A percentile compares a stretch with the other conserved stretches of the same genome.
Evolutionary conservation across 2,329 filamentous ascomycete genomes (phyloP).

Genomic region (Monosporascus sp.): DNA sequence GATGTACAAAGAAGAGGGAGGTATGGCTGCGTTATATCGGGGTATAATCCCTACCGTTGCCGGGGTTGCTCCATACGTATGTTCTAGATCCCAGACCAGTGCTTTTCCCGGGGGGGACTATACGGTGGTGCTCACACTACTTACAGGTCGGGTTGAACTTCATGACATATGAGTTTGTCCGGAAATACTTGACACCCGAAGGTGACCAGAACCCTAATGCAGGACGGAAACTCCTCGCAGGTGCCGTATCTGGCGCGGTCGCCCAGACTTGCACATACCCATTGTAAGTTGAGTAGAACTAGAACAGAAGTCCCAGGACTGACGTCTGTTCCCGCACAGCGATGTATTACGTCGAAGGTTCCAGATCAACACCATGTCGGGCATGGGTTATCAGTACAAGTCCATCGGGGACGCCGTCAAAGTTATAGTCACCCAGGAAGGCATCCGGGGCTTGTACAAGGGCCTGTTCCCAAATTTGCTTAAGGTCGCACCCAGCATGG

Average conservation of each 20-base stretch:
- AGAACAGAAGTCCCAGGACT: neutral
- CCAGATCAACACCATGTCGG: slow-evolving; percentile 98
- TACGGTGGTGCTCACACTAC: slow-evolving; percentile 12
- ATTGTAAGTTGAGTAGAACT: slow-evolving; percentile 59
- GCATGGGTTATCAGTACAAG: slow-evolving; percentile 95
- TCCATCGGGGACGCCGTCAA: slow-evolving; percentile 76
- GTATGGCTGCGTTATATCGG: slow-evolving; percentile 78
- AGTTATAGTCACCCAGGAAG: slow-evolving; percentile 79
- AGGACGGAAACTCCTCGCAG: slow-evolving; percentile 76
- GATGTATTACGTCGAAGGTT: slow-evolving; percentile 91
- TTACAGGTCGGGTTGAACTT: slow-evolving; percentile 86
- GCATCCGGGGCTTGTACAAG: slow-evolving; percentile 83
- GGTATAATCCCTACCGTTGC: slow-evolving; percentile 92
- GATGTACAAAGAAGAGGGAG: slow-evolving; percentile 93
- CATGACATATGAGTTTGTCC: slow-evolving; percentile 92
- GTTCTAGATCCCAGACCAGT: slow-evolving; percentile 11
- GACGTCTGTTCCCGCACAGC: slow-evolving; percentile 37
- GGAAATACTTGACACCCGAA: slow-evolving; percentile 77
- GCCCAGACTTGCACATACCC: slow-evolving; percentile 98
- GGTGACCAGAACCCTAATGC: slow-evolving; percentile 79
- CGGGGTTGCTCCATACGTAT: slow-evolving; percentile 88
- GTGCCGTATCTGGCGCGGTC: slow-evolving; percentile 90
- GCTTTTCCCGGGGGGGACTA: neutral
- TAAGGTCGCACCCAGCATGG: slow-evolving; percentile 98
- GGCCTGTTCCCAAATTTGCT: slow-evolving; percentile 91